Evolutionary conservation across 208 protist genomes (phyloP).

Genomic region (Acanthamoeba royreba): DNA sequence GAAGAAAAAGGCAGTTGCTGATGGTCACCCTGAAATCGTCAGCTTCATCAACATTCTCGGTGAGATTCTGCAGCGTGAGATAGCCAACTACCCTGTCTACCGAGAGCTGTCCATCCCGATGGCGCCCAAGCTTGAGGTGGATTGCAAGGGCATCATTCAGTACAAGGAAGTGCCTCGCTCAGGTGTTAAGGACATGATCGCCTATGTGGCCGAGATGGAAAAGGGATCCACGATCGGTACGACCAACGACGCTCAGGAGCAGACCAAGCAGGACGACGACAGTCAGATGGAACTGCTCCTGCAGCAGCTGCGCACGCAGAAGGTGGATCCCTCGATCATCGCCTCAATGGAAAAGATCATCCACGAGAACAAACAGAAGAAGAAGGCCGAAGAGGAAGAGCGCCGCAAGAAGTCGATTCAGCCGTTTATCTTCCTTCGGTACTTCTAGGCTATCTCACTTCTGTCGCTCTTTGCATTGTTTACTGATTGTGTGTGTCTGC

Average conservation of each 20-base stretch:
- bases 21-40: constrained; percentile 48
- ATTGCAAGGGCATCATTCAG: constrained; percentile 53
- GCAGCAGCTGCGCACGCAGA: constrained; percentile 4
- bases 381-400: background rate
- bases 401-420: background rate
- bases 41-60: constrained; percentile 52
- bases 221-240: background rate
- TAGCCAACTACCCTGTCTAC: constrained; percentile 24
- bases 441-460: background rate
- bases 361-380: background rate
- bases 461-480: background rate
- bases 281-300: constrained; percentile 21
- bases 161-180: constrained; percentile 65
- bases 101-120: constrained; percentile 38
- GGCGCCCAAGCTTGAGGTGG: constrained; percentile 50
- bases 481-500: background rate
- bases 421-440: constrained; percentile 38
- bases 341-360: constrained; percentile 5
- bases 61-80: constrained; percentile 33
- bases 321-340: constrained; percentile 17
- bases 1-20: constrained; percentile 32
- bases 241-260: background rate
- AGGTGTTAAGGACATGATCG: constrained; percentile 38
- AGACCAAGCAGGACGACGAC: background rate
- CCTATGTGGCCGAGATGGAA: constrained; percentile 66